These are phyloP conservation scores for Effrenium voratum DNA, from an alignment of 73 alveolate genomes.

Conservation along the genomic window DNA sequence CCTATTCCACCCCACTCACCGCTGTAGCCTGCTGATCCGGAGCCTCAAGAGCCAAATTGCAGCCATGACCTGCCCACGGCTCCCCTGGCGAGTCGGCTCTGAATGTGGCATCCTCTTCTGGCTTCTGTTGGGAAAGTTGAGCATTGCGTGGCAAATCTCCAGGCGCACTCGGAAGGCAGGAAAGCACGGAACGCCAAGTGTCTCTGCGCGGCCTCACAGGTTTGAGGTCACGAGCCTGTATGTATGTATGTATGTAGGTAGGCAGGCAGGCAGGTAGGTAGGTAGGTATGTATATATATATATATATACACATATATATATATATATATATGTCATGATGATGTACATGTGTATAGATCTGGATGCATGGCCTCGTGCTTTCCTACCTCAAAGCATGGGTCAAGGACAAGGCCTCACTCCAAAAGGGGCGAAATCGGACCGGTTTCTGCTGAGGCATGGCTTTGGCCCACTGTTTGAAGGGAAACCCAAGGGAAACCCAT, in stretches of 20 bases:
- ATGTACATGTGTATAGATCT: neutral
- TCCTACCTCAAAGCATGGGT: too few relatives aligned
- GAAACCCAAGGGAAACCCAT: too few relatives aligned
- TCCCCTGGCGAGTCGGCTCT: too few relatives aligned
- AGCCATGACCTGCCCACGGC: too few relatives aligned
- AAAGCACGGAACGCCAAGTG: neutral
- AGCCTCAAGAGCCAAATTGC: too few relatives aligned
- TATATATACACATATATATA: neutral
- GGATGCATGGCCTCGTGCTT: neutral
- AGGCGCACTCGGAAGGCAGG: neutral
- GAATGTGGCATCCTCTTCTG: too few relatives aligned
- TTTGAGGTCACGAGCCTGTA: neutral
- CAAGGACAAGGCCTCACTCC: too few relatives aligned
- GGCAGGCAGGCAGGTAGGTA: neutral
- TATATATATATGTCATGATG: neutral
- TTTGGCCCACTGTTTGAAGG: too few relatives aligned
- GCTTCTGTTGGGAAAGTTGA: neutral
- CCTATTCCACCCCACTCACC: too few relatives aligned
- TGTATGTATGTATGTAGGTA: neutral
- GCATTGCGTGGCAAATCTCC: conserved; percentile 28
- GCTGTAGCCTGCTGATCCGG: too few relatives aligned
- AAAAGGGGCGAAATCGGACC: too few relatives aligned
- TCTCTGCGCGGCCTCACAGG: neutral
- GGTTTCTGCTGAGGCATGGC: too few relatives aligned
- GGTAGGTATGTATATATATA: neutral